Percentiles rank a stretch among this genome's conserved stretches.
These are phyloP conservation scores for Panellus pusillus DNA, from an alignment of 768 basidiomycete species.

Conservation along the genomic window DNA sequence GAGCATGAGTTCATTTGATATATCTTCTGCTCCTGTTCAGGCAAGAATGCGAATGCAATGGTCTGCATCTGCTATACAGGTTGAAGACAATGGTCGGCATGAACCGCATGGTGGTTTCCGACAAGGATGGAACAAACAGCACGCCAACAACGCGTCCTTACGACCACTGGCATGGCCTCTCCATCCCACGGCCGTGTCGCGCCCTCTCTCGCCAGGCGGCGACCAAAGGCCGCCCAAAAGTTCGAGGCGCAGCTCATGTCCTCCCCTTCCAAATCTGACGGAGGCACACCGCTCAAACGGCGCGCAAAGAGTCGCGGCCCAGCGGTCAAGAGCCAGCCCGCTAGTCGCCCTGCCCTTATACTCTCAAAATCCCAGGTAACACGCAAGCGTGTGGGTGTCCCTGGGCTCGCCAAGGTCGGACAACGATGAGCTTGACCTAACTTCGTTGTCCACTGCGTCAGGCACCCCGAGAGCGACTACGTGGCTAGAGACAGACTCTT, in stretches of 20 bases:
- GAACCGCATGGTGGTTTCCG: no score
- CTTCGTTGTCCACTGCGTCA: conserved; percentile 9
- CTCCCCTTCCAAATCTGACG: not conserved
- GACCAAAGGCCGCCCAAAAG: conserved; percentile 13
- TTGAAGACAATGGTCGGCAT: no score
- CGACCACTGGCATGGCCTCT: conserved; percentile 13
- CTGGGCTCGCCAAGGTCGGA: not conserved
- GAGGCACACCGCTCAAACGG: not conserved
- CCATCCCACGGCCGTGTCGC: not conserved
- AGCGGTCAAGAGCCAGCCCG: not conserved
- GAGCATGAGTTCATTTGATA: no score
- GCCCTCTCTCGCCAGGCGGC: conserved; percentile 14
- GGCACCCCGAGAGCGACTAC: not conserved
- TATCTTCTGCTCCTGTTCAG: no score
- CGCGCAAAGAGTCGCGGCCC: conserved; percentile 2
- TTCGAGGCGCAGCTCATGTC: conserved; percentile 20
- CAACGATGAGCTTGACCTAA: conserved; percentile 5
- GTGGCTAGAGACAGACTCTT: conserved; percentile 30
- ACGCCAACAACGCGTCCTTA: conserved; percentile 11
- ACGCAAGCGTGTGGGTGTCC: not conserved
- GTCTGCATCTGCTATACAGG: no score
- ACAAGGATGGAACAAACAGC: no score
- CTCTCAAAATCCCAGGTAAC: not conserved
- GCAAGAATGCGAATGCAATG: no score
- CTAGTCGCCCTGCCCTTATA: conserved; percentile 1